Percentiles rank a stretch among this genome's conserved stretches.
Conservation (phyloP, 129 eudicot species). For the Helianthus tuberosus region DNA sequence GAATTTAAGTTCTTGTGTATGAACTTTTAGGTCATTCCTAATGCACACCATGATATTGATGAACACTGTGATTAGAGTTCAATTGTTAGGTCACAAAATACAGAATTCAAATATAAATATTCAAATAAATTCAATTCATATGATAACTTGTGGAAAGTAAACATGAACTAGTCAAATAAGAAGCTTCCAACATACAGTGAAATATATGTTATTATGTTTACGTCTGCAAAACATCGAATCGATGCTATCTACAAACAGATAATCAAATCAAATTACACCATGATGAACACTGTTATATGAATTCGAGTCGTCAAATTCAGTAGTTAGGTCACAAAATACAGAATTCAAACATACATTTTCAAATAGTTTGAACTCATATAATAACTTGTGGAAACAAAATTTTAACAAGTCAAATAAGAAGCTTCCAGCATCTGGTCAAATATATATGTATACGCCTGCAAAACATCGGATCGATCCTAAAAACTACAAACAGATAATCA, state of each 20-base stretch:
- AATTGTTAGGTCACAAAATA: background rate
- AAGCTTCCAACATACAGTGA: conserved; percentile 10
- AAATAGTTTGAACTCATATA: no score
- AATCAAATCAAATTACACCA: no score
- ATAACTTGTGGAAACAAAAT: no score
- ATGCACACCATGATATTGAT: conserved; percentile 15
- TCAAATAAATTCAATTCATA: background rate
- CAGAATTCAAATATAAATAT: background rate
- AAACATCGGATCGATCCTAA: background rate
- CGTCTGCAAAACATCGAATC: background rate
- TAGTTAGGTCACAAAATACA: no score
- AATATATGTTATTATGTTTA: conserved; percentile 11
- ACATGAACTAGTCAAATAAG: conserved; percentile 7
- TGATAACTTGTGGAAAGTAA: no score
- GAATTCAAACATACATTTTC: no score
- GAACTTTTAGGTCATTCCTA: background rate
- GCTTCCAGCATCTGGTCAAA: conserved; percentile 19
- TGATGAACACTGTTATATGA: background rate
- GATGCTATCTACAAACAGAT: no score
- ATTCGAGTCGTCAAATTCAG: background rate
- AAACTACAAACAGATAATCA: background rate
- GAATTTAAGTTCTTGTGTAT: conserved; percentile 18
- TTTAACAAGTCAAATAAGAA: conserved; percentile 24
- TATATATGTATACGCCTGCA: conserved; percentile 3
- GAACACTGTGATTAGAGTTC: conserved; percentile 7